Base-by-base conservation (phyloP, 2,329 filamentous ascomycete species). In the Pseudogymnoascus sp. region DNA sequence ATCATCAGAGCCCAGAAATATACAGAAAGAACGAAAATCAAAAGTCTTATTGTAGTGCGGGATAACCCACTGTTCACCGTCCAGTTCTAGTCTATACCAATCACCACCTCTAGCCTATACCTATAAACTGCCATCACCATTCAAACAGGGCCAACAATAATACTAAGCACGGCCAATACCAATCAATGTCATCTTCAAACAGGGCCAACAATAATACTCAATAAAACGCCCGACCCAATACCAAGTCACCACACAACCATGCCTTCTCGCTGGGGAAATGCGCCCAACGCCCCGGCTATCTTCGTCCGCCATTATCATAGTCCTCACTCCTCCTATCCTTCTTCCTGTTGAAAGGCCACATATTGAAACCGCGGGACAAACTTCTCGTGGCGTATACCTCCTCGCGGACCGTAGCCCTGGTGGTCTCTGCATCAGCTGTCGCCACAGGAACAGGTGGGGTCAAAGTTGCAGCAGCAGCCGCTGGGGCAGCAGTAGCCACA, bases 281-380 rank as follows among this genome's bases (percentile, higher is more conserved):
- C 3, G 33, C 47, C 28, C 9, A 30, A 54, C 25, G n/a, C 25
- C 6, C 6, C 9, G 12, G 6, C 28, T 9, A 54, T 33, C 4
- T 18, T 20, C 16, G 3, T 33, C n/a, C 47, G 5, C 25, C 9
- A 18, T 33, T 7, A 54, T 25, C 22, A 54, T 33, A 54, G 12
- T 54, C 28, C n/a, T 4, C 33, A 6, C 25, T 54, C 25, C 18
- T 9, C 9, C 12, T 6, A 3, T 9, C 12, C 25, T 6, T 54
- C n/a, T 54, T 54, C 47, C 47, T 33, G 47, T 33, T 54, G 47
- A 54, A 33, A 12, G 25, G 47, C 47, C 47, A 54, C n/a, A 54
- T 28, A 28, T 47, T 47, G 14, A 47, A 47, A 6, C 41, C 14
- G 22, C 22, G 22, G 7, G 20, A 14, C 22, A 47, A 28, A 28